Base-by-base conservation (phyloP, 1,284 basidiomycete species). In the Puccinia novopanici region DNA sequence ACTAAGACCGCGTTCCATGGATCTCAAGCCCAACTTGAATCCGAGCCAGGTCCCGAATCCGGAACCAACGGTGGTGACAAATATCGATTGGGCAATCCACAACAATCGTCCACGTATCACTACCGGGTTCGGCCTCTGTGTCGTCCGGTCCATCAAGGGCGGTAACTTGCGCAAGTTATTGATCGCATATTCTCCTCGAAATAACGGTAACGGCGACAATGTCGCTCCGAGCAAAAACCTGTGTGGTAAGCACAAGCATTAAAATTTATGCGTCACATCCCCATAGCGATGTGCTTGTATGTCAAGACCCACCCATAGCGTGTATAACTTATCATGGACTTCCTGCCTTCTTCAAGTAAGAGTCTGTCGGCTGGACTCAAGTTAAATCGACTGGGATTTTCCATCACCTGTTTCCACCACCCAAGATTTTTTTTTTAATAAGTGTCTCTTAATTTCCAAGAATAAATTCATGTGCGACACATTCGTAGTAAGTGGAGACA, bases 231-330 rank as follows among this genome's bases (percentile, higher is more conserved):
- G 24, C 30, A 78, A 27, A 30, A 78, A 78, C 37, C 76, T 78
- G 22, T 0, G 1, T 27, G 42, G 3, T 5, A 8, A 24, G 12
- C 9, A 24, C 2, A 34, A 34, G n/a, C n/a, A n/a, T n/a, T n/a
- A n/a, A 34, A 34, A 0, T 81, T 82, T 37, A n/a, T 82, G 83
- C 10, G 80, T 79, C 24, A 70, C 52, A 52, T 73, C 68, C 13
- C 67, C 42, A 15, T 45, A 15, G 45, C 8, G 8, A 48, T 13
- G 45, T 13, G 2, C 17, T 22, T 54, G 52, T n/a, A n/a, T n/a
- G n/a, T n/a, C n/a, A 48, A 61, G 27, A 37, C 34, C 52, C 22
- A 78, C 76, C 76, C 76, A 55, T 37, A 67, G 9, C 76, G 61
- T 27, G 76, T 71, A 12, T 68, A 52, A 30, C 19, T 52, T 50